Conservation (phyloP, 2,329 filamentous ascomycete genomes). For the Periconia macrospinosa region DNA sequence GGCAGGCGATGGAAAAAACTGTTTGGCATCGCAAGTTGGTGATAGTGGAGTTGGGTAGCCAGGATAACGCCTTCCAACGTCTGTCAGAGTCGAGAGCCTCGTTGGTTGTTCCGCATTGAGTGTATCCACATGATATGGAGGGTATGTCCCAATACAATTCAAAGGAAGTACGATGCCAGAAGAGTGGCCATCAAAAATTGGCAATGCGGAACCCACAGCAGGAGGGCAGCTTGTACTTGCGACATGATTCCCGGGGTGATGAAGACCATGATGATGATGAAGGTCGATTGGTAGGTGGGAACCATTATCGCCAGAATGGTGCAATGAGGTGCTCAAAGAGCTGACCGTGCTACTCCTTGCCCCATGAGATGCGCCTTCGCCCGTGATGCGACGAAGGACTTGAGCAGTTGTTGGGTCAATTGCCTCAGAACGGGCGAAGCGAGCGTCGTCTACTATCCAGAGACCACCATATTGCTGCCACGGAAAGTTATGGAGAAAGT, state of each 20-base stretch:
- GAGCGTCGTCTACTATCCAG: slow-evolving; percentile 40
- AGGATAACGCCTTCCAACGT: slow-evolving; percentile 31
- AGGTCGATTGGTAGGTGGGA: not conserved
- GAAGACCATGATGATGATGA: not conserved
- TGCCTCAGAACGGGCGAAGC: slow-evolving; percentile 36
- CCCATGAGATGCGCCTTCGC: slow-evolving; percentile 23
- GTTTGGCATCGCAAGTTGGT: slow-evolving; percentile 30
- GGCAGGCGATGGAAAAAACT: slow-evolving; percentile 29
- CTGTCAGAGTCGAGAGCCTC: slow-evolving; percentile 26
- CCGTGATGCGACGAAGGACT: slow-evolving; percentile 32
- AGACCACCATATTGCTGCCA: slow-evolving; percentile 43
- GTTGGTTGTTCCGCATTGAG: slow-evolving; percentile 6
- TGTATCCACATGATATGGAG: slow-evolving; percentile 2
- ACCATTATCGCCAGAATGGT: slow-evolving; percentile 3
- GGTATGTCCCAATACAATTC: slow-evolving; percentile 19
- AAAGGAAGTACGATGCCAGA: slow-evolving; percentile 14
- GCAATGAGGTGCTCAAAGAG: slow-evolving; percentile 15
- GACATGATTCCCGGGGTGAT: not conserved
- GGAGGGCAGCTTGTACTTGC: not conserved
- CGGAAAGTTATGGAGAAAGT: slow-evolving; percentile 41
- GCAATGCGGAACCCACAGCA: slow-evolving; percentile 9
- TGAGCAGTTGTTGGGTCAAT: slow-evolving; percentile 26
- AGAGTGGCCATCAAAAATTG: slow-evolving; percentile 14
- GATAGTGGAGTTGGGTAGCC: slow-evolving; percentile 37
- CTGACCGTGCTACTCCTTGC: slow-evolving; percentile 15